A percentile compares a stretch with the other conserved stretches of the same genome.
phyloP scores from a whole-genome alignment of 495 filamentous ascomycete species.

The Hypomontagnella monticulosa region DNA sequence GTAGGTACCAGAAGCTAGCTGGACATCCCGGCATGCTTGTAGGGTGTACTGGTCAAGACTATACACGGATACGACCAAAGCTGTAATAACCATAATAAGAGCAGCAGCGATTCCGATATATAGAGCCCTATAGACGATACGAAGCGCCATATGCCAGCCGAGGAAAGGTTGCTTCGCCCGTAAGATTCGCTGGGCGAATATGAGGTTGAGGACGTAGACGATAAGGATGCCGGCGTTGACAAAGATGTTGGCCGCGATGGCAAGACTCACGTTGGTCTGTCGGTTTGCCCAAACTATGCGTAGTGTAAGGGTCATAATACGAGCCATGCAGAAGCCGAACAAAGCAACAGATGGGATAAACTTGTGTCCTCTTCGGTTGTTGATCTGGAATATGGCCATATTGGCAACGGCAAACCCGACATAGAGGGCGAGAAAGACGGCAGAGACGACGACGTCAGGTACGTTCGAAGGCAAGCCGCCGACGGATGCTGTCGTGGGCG shows the following conservation, averaged over 20 bases:
- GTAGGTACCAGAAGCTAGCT: conserved; percentile 73
- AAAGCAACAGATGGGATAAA: conserved; percentile 74
- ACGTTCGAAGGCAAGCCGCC: conserved; percentile 65
- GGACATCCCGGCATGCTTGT: conserved; percentile 66
- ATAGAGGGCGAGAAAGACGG: conserved; percentile 75
- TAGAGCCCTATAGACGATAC: conserved; percentile 61
- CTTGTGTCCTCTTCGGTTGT: conserved; percentile 67
- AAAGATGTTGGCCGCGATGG: conserved; percentile 78
- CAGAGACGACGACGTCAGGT: conserved; percentile 72
- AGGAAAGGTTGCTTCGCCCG: conserved; percentile 75
- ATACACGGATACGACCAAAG: conserved; percentile 70
- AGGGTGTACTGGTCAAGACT: conserved; percentile 63
- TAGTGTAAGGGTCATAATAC: conserved; percentile 70
- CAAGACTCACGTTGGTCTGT: conserved; percentile 63
- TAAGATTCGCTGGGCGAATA: conserved; percentile 81
- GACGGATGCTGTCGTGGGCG: conserved; percentile 57
- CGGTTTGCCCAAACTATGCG: conserved; percentile 69
- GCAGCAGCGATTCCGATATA: conserved; percentile 68
- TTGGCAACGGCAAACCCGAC: conserved; percentile 65
- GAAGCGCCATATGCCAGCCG: conserved; percentile 68
- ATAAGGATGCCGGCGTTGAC: conserved; percentile 80
- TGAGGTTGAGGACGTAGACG: conserved; percentile 80
- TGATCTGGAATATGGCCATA: conserved; percentile 72
- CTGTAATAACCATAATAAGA: conserved; percentile 76
- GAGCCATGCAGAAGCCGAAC: conserved; percentile 84